A percentile compares a stretch with the other conserved stretches of the same genome.
phyloP scores from a whole-genome alignment of 257 asterid species.

The Lantana camara region DNA sequence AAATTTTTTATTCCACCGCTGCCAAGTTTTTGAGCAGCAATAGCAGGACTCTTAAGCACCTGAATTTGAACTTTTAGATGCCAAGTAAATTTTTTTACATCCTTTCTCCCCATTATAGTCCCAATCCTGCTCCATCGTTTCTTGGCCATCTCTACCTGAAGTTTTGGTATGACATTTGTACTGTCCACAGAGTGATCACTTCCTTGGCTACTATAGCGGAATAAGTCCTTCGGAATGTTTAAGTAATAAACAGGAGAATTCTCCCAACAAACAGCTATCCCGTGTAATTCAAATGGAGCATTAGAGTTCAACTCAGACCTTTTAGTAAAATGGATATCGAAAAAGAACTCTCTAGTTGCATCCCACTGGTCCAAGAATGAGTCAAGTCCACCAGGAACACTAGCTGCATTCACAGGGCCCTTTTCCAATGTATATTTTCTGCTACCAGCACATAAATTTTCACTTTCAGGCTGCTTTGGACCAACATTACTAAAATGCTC shows the following conservation, averaged over 20 bases:
- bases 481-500: conserved; percentile 33
- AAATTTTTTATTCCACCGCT: conserved; percentile 58
- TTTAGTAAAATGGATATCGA: conserved; percentile 79
- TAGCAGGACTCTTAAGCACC: conserved; percentile 86
- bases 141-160: conserved; percentile 68
- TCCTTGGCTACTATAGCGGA: conserved; percentile 44
- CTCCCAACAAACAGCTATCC: conserved; percentile 92
- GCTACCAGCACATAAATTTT: conserved; percentile 32
- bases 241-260: conserved; percentile 85
- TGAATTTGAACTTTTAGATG: conserved; percentile 83
- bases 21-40: conserved; percentile 61
- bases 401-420: conserved; percentile 73
- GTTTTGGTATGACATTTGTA: conserved; percentile 45
- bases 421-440: conserved; percentile 46
- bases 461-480: conserved; percentile 42
- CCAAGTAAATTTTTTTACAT: conserved; percentile 77
- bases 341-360: conserved; percentile 64
- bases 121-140: conserved; percentile 75
- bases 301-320: conserved; percentile 60
- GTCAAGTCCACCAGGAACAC: conserved; percentile 80
- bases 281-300: conserved; percentile 84
- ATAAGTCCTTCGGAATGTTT: conserved; percentile 81
- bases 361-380: conserved; percentile 79
- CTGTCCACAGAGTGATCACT: conserved; percentile 35
- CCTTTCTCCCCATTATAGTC: conserved; percentile 63